Evolutionary conservation across 2,329 filamentous ascomycete species (phyloP).

Genomic region (Didymella segeticola): DNA sequence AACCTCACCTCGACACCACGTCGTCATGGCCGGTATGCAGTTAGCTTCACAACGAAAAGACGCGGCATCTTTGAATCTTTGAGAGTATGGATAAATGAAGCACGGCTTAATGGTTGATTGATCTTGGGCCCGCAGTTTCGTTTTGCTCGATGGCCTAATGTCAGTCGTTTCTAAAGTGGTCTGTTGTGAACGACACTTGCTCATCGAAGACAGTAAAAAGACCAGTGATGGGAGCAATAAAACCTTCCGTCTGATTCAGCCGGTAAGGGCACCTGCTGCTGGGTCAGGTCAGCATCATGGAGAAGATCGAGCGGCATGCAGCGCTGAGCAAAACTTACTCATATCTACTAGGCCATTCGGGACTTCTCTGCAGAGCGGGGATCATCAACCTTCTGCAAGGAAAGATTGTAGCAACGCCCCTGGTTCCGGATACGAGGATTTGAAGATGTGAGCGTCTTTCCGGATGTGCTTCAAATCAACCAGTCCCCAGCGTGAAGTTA

Average conservation of each 20-base stretch:
- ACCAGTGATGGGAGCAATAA: not conserved
- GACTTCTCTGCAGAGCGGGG: not conserved
- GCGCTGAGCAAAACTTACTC: not conserved
- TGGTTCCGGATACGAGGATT: not conserved
- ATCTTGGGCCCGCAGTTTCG: too few species aligned
- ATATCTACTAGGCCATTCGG: not conserved
- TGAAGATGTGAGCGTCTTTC: not conserved
- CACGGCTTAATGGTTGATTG: too few species aligned
- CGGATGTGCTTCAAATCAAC: not conserved
- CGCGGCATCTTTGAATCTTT: not conserved
- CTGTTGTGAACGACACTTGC: not conserved
- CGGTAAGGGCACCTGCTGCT: not conserved
- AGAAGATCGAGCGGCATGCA: not conserved
- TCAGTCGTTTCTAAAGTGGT: not conserved
- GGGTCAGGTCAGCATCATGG: constrained; percentile 8
- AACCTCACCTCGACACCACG: constrained; percentile 13
- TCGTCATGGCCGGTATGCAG: constrained; percentile 9
- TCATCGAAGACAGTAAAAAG: not conserved
- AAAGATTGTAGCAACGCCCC: not conserved
- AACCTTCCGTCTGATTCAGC: not conserved
- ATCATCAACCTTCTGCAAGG: not conserved
- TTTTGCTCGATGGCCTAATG: too few species aligned
- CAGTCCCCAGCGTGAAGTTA: too few species aligned
- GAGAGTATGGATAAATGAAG: not conserved
- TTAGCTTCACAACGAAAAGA: not conserved